Base-by-base conservation (phyloP, 345 rosid species). In the Syzygium oleosum region DNA sequence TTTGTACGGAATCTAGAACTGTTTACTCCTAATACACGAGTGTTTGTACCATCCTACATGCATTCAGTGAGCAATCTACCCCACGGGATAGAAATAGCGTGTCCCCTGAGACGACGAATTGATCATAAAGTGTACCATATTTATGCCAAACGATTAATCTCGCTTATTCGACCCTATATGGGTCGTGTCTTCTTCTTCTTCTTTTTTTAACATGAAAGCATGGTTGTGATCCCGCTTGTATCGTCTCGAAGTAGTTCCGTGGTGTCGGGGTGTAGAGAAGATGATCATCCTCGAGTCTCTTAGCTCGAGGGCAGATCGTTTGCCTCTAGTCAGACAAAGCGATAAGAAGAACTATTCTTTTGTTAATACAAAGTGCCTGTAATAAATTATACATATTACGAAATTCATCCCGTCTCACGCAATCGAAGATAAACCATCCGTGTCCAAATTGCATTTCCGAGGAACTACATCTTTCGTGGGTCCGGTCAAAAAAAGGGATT, bases 81-180 rank as follows among this genome's bases (percentile, higher is more conserved):
- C 77, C 38, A n/a, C 31, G 0, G 15, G 77, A 63, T 29, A 65
- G 41, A 43, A 43, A 17, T 22, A 65, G 34, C 21, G 19, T 4
- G 29, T 58, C 29, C 65, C 29, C 27, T 11, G 41, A 65, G 41
- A 7, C 9, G 77, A 65, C 14, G 19, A 14, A 63, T 63, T 2
- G 5, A 63, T 8, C 21, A 14, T 29, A 3, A 14, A 29, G 38
- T 31, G 0, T 0, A 1, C n/a, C n/a, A 14, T 6, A 0, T 10
- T 25, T 12, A 25, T 11, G 14, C 15, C 63, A 25, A 25, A 58
- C 25, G 14, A 6, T 4, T 58, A 58, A 58, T 27, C 7, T 58
- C 29, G 14, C 65, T 15, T 16, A 5, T 52, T 16, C 13, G 21
- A 52, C 21, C 54, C 15, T 5, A 58, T 29, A 25, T 58, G 65